phyloP scores from a whole-genome alignment of 2,329 filamentous ascomycete species.

The Phyllosticta citrichinensis region DNA sequence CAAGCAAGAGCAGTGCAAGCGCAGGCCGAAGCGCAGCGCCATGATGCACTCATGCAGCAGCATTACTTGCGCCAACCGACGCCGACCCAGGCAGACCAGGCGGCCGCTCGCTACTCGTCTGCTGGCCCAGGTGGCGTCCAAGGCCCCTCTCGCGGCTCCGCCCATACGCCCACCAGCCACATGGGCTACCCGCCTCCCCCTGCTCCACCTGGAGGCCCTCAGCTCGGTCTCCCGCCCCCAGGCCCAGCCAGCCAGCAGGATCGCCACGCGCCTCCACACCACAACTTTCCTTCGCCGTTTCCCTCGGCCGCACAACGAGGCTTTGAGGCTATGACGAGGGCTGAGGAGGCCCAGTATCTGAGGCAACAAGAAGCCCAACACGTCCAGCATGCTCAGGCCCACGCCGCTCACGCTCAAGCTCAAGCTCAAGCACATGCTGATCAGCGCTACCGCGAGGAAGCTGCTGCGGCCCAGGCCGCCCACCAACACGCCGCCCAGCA shows the following conservation, averaged over 20 bases:
- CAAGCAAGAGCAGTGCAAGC: neutral
- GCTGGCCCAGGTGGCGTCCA: neutral
- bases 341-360: neutral
- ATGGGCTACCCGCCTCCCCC: slow-evolving; percentile 7
- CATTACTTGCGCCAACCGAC: slow-evolving; percentile 6
- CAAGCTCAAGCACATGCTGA: slow-evolving; percentile 5
- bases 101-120: slow-evolving; percentile 5
- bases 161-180: slow-evolving; percentile 7
- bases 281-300: neutral
- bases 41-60: neutral
- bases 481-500: neutral
- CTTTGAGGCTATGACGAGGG: slow-evolving; percentile 2
- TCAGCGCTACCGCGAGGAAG: slow-evolving; percentile 7
- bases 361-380: slow-evolving; percentile 1
- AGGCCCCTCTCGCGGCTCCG: neutral
- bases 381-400: neutral
- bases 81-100: slow-evolving; percentile 4
- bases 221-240: neutral
- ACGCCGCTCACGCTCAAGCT: neutral
- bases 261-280: neutral
- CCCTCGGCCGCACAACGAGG: slow-evolving; percentile 5
- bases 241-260: neutral
- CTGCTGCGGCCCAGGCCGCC: neutral
- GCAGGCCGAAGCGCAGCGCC: neutral
- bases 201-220: neutral